A percentile compares a stretch with the other conserved stretches of the same genome.
Evolutionary conservation across 2,329 filamentous ascomycete genomes (phyloP).

Genomic region (Amesomyces nigricolor): DNA sequence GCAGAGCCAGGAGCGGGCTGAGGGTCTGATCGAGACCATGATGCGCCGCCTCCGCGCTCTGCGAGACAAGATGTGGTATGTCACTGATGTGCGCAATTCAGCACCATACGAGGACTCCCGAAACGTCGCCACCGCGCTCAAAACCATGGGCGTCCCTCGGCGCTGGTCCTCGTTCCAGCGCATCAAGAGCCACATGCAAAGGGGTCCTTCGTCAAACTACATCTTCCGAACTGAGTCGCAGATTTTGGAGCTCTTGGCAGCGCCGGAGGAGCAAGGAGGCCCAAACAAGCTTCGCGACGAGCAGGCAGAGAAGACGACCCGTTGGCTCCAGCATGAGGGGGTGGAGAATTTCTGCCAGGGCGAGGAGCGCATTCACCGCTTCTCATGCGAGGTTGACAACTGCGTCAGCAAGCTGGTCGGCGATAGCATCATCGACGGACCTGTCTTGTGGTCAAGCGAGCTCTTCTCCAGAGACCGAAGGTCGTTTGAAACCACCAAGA

Average conservation of each 20-base stretch:
- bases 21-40: constrained; percentile 67
- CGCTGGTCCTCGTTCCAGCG: constrained; percentile 48
- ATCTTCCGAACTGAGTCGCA: constrained; percentile 78
- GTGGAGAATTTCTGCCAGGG: constrained; percentile 93
- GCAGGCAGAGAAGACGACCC: constrained; percentile 76
- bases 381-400: constrained; percentile 82
- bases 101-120: constrained; percentile 80
- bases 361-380: constrained; percentile 89
- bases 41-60: constrained; percentile 68
- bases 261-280: constrained; percentile 75
- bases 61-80: constrained; percentile 98
- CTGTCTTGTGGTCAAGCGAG: constrained; percentile 88
- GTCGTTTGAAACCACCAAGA: constrained; percentile 45
- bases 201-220: constrained; percentile 52
- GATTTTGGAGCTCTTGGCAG: constrained; percentile 80
- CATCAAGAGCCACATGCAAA: constrained; percentile 42
- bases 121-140: constrained; percentile 79
- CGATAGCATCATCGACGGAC: constrained; percentile 75
- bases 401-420: constrained; percentile 82
- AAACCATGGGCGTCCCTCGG: constrained; percentile 74
- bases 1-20: constrained; percentile 73
- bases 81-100: constrained; percentile 87
- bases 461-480: constrained; percentile 74
- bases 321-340: constrained; percentile 74
- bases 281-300: constrained; percentile 96